A percentile compares a stretch with the other conserved stretches of the same genome.
Conservation (phyloP, 1,284 basidiomycete species). For the Lignosus rhinocerotis region DNA sequence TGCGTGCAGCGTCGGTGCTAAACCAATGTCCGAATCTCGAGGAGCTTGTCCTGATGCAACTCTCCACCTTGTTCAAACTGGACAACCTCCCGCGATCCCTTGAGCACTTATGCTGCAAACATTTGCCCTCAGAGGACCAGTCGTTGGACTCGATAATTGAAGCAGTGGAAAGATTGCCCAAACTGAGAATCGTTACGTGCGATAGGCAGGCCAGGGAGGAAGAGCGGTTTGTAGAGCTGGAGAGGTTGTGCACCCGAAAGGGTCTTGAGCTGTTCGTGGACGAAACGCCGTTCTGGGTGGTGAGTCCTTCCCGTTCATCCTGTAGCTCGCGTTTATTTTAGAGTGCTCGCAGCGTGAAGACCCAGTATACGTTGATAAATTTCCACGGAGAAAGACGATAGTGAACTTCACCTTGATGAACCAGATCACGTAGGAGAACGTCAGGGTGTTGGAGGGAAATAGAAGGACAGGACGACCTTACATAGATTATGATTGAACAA, state of each 20-base stretch:
- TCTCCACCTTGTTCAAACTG: conserved; percentile 38
- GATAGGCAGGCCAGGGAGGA: conserved; percentile 23
- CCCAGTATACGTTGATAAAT: conserved; percentile 36
- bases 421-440: background rate
- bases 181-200: conserved; percentile 40
- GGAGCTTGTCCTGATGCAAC: conserved; percentile 42
- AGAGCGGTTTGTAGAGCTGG: conserved; percentile 6
- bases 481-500: too few relatives aligned
- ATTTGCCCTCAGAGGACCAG: conserved; percentile 29
- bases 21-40: conserved; percentile 40
- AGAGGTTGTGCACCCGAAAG: conserved; percentile 32
- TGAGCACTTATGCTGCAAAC: conserved; percentile 42
- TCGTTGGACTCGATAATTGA: conserved; percentile 35
- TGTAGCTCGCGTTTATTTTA: background rate
- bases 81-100: conserved; percentile 38
- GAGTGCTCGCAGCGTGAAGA: conserved; percentile 40
- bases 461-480: too few relatives aligned
- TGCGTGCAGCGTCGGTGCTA: conserved; percentile 35
- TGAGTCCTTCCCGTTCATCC: conserved; percentile 20
- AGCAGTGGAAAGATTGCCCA: conserved; percentile 37
- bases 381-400: conserved; percentile 43
- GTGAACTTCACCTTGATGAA: conserved; percentile 45
- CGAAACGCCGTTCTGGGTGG: conserved; percentile 37
- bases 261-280: conserved; percentile 34
- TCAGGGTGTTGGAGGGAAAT: too few relatives aligned